Evolutionary conservation across 2,329 filamentous ascomycete genomes (phyloP).

Genomic region (Coleophoma cylindrospora): DNA sequence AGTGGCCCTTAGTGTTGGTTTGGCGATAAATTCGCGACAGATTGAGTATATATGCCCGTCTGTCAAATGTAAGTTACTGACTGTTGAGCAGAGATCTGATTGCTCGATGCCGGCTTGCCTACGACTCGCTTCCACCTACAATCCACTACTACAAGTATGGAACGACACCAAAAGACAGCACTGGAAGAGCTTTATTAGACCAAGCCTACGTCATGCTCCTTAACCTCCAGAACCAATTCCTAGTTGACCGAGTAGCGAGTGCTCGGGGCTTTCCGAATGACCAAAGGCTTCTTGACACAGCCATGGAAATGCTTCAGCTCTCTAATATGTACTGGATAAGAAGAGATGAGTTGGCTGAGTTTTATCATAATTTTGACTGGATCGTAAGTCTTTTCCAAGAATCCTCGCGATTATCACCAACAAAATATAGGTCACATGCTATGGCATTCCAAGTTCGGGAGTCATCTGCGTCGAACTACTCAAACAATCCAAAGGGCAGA

Average conservation of each 20-base stretch:
- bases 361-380: constrained; percentile 19
- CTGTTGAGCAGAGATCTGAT: constrained; percentile 7
- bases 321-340: constrained; percentile 21
- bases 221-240: constrained; percentile 20
- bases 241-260: constrained; percentile 21
- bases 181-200: constrained; percentile 9
- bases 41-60: too few species aligned
- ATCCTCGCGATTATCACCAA: constrained; percentile 1
- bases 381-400: constrained; percentile 13
- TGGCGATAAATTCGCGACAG: too few species aligned
- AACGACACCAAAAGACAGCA: constrained; percentile 11
- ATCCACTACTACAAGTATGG: constrained; percentile 14
- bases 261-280: constrained; percentile 15
- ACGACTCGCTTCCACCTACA: constrained; percentile 11
- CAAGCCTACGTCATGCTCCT: constrained; percentile 15
- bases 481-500: constrained; percentile 9
- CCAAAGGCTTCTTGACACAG: constrained; percentile 18
- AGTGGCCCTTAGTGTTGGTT: too few species aligned
- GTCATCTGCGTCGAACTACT: constrained; percentile 24
- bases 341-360: constrained; percentile 17
- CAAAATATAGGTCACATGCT: constrained; percentile 9
- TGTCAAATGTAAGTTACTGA: not conserved
- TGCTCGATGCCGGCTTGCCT: constrained; percentile 11
- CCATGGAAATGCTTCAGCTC: constrained; percentile 22
- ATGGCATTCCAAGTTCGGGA: constrained; percentile 20